Base-by-base conservation (phyloP, 2,329 filamentous ascomycete genomes). In the Clarireedia monteithiana region DNA sequence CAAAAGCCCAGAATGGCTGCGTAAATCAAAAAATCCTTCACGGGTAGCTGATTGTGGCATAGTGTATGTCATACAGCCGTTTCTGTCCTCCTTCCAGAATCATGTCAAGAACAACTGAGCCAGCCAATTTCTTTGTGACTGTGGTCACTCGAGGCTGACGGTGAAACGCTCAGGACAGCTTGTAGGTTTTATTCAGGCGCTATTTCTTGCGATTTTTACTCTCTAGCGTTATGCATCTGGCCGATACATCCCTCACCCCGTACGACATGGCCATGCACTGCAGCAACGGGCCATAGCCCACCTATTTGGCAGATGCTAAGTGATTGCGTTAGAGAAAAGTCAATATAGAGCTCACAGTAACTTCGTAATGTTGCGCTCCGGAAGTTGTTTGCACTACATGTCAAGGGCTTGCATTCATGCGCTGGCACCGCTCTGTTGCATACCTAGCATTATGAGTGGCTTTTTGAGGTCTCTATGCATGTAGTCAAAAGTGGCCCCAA, bases 401-500 rank as follows among this genome's bases (percentile, higher is more conserved):
- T 60, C 60, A 59, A 57, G 58, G 26, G 60, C 60, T 64, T 64
- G 61, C 47, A 58, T 44, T 62, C 61, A 66, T 68, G 66, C 62
- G 66, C 51, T 67, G 66, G 61, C 66, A 68, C 45, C 62, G 64
- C 66, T 48, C 57, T 59, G 59, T 58, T 65, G 65, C 66, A 66
- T 62, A 60, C 30, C 40, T 59, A 52, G 36, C 51, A 62, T 59
- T 61, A 58, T 62, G 57, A 56, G 58, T 61, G 60, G 60, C 56
- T 61, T 54, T 50, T 57, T 60, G 58, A 60, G 63, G 50, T 20
- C 34, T 14, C 36, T 44, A 44, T 48, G 40, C 51, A 56, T 42
- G 53, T 46, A 47, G 44, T 53, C 51, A 60, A 56, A 60, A 57
- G 56, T 52, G 30, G 27, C 39, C 7, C 42, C 24, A 46, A 34